These are phyloP conservation scores for Heterobasidion occidentale DNA, from an alignment of 1,284 basidiomycete genomes.

Conservation along the genomic window DNA sequence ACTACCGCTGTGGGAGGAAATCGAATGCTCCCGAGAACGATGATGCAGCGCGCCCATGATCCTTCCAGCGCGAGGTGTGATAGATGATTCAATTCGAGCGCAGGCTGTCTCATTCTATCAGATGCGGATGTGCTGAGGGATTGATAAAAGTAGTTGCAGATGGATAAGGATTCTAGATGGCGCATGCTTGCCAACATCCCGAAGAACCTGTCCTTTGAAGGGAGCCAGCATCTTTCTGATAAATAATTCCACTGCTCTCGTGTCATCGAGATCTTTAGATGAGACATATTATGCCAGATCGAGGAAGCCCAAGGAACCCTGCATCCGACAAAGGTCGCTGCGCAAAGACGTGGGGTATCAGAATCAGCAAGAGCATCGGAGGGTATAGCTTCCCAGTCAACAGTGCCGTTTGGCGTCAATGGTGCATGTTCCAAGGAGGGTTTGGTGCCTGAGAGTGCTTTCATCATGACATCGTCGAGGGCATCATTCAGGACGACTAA, in stretches of 20 bases:
- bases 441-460: background rate
- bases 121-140: background rate
- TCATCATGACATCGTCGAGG: background rate
- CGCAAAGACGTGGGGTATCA: no score
- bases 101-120: no score
- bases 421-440: background rate
- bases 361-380: no score
- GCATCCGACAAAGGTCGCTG: no score
- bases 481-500: background rate
- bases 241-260: no score
- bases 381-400: no score
- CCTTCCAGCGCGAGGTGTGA: background rate
- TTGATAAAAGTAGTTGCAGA: background rate
- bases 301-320: no score
- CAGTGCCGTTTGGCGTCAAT: background rate
- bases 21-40: background rate
- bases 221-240: no score
- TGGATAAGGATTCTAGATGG: background rate
- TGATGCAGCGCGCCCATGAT: background rate
- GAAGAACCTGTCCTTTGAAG: background rate
- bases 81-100: no score
- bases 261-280: no score
- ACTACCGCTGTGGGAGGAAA: background rate
- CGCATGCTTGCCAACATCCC: background rate
- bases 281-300: no score